These are phyloP conservation scores for Penicillium fuscoglaucum DNA, from an alignment of 2,329 filamentous ascomycete species.

Conservation along the genomic window DNA sequence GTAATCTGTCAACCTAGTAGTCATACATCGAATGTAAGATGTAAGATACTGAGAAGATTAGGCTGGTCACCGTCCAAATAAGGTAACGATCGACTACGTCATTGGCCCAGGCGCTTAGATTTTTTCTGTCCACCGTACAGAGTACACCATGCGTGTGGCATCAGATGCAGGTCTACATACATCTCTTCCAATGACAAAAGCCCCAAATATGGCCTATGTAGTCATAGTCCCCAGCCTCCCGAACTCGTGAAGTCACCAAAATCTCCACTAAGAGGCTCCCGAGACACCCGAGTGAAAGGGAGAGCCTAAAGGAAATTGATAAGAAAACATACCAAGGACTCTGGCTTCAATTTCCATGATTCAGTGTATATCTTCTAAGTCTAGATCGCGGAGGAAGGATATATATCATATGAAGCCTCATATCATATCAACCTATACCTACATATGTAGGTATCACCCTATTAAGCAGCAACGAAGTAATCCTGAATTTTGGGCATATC, in stretches of 20 bases:
- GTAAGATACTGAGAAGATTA: background rate
- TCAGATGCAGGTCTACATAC: background rate
- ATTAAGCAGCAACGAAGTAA: background rate
- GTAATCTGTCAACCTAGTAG: no score
- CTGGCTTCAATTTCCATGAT: background rate
- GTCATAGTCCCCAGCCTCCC: background rate
- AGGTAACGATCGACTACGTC: slow-evolving; percentile 27
- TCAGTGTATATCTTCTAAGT: background rate
- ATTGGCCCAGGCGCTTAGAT: slow-evolving; percentile 8
- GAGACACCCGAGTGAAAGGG: slow-evolving; percentile 17
- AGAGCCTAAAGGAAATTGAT: background rate
- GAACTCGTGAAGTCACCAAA: slow-evolving; percentile 2
- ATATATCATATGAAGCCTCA: no score
- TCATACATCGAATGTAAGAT: background rate
- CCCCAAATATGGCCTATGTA: background rate
- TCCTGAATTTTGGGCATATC: background rate
- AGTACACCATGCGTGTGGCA: background rate
- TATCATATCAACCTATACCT: background rate
- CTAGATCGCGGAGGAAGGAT: no score
- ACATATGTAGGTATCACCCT: background rate
- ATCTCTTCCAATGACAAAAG: background rate
- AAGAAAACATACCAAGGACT: background rate
- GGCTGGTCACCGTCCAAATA: slow-evolving; percentile 5
- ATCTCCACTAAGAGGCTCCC: slow-evolving; percentile 12
- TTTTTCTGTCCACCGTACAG: background rate